Evolutionary conservation across 2,329 filamentous ascomycete genomes (phyloP), one percentile per base, ranked within the genome.

Genomic region (Sclerotinia nivalis): DNA sequence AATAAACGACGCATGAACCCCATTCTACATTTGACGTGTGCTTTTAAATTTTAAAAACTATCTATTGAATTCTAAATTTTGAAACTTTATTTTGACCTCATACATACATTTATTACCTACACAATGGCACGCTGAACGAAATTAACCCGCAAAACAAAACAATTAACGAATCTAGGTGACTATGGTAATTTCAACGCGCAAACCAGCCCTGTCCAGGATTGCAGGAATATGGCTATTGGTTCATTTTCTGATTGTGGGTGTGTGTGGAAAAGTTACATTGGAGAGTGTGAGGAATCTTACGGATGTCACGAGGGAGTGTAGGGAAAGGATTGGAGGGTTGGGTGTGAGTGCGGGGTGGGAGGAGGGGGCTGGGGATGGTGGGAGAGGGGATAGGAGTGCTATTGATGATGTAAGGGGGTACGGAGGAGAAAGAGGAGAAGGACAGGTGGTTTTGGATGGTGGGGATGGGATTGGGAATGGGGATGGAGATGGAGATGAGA

Each of bases 361-460:
- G 3, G 31, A 10, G 28, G 47, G 45, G 18, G 47, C 49, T 40
- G 61, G 40, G 15, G 37, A 12, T 4, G 50, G 13, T 6, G 18
- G n/a, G 9, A n/a, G 50, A 22, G 40, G 5, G 13, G 58, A n/a
- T 40, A 40, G 58, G 47, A 22, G 20, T 9, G 15, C 20, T 0
- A 40, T 40, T 40, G 45, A 45, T 25, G n/a, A 20, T 20, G 43
- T 13, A 7, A 34, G 8, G 28, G 59, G 7, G 40, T 15, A 59
- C 10, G 49, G 58, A 37, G 37, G n/a, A 9, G 34, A 20, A 20
- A 45, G 1, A n/a, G 7, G 47, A 1, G 28, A 4, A 20, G 66
- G 8, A 13, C 66, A 68, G 43, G 18, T 61, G 5, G n/a, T 68
- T 40, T 45, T 67, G 69, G 31, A 68, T 58, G 37, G 45, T 47